phyloP scores from a whole-genome alignment of 129 eudicot species.

The Cynara cardunculus region DNA sequence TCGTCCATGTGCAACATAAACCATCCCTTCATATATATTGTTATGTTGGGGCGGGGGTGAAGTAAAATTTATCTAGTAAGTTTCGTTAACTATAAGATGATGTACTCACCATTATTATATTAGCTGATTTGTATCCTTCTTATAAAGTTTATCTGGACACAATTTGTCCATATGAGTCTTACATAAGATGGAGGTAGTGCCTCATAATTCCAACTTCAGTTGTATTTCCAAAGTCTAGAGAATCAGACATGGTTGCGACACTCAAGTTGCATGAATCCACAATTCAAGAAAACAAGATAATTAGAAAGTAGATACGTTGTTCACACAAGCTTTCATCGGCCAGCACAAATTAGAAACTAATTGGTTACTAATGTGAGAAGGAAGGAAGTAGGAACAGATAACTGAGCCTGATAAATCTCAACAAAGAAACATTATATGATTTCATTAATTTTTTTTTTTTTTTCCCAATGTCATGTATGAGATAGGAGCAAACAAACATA shows the following conservation, averaged over 20 bases:
- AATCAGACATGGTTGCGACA: constrained; percentile 78
- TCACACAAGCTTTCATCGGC: no score
- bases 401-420: no score
- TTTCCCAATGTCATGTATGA: no score
- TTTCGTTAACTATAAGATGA: background rate
- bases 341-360: no score
- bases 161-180: constrained; percentile 78
- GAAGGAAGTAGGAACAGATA: no score
- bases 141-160: constrained; percentile 30
- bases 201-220: constrained; percentile 71
- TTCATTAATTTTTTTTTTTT: no score
- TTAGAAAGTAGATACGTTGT: no score
- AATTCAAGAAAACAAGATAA: background rate
- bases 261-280: constrained; percentile 31
- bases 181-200: constrained; percentile 77
- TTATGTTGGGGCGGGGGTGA: background rate
- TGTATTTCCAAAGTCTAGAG: constrained; percentile 64
- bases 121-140: background rate
- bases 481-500: no score
- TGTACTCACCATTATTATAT: background rate
- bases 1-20: no score
- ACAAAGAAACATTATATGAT: no score
- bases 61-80: background rate
- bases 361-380: no score
- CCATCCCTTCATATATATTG: no score